phyloP scores from a whole-genome alignment of 2,329 filamentous ascomycete genomes.

The Neopestalotiopsis clavispora region DNA sequence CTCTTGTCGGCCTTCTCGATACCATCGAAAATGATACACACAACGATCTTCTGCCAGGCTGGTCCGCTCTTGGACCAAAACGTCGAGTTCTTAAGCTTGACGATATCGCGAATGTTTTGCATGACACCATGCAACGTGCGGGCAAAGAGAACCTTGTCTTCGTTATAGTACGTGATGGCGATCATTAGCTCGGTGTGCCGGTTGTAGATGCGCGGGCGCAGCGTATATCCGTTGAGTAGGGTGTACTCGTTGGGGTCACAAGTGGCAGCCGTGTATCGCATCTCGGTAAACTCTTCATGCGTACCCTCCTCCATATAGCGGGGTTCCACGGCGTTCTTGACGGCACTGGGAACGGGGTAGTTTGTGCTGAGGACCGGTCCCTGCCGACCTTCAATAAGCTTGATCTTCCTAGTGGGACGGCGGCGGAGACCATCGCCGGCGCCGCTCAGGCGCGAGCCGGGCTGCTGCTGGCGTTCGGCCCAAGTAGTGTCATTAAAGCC shows the following conservation, averaged over 20 bases:
- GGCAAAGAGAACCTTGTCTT: slow-evolving; percentile 95
- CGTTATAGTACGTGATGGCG: slow-evolving; percentile 98
- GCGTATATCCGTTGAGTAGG: slow-evolving; percentile 97
- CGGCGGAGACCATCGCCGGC: slow-evolving; percentile 74
- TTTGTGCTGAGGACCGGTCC: slow-evolving; percentile 96
- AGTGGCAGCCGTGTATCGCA: slow-evolving; percentile 97
- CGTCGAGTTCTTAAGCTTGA: slow-evolving; percentile 97
- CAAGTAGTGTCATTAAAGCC: slow-evolving; percentile 64
- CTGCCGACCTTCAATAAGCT: slow-evolving; percentile 74
- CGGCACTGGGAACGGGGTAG: slow-evolving; percentile 95
- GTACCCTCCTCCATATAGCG: slow-evolving; percentile 93
- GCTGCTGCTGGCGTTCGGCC: slow-evolving; percentile 73
- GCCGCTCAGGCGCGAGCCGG: slow-evolving; percentile 36
- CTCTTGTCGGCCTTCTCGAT: slow-evolving; percentile 98
- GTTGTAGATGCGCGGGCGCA: slow-evolving; percentile 98
- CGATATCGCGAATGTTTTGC: slow-evolving; percentile 98
- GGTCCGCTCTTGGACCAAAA: slow-evolving; percentile 99
- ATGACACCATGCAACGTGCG: slow-evolving; percentile 98
- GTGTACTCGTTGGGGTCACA: slow-evolving; percentile 98
- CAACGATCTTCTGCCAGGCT: slow-evolving; percentile 99
- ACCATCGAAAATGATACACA: slow-evolving; percentile 95
- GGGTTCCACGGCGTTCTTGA: slow-evolving; percentile 93
- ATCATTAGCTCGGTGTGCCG: slow-evolving; percentile 96
- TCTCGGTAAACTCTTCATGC: slow-evolving; percentile 96
- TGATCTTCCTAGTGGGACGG: slow-evolving; percentile 95